phyloP scores from a whole-genome alignment of 2,329 filamentous ascomycete genomes.

The Alternaria postmessia region DNA sequence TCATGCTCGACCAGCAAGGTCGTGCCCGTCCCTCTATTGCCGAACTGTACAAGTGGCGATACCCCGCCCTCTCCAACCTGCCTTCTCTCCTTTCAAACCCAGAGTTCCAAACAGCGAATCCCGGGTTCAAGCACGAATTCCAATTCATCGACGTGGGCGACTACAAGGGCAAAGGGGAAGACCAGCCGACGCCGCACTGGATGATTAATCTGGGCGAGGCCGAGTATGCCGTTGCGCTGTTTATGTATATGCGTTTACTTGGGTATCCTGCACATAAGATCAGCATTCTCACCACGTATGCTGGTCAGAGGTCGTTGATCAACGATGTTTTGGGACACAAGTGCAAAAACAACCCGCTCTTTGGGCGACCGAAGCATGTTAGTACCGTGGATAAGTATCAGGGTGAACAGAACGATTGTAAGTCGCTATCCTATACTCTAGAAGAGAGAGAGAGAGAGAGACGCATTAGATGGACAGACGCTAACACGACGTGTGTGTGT shows the following conservation, averaged over 20 bases:
- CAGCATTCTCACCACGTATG: conserved; percentile 90
- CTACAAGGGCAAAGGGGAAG: conserved; percentile 89
- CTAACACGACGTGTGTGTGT: conserved; percentile 11
- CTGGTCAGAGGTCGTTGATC: conserved; percentile 88
- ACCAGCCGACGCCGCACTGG: conserved; percentile 90
- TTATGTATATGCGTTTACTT: conserved; percentile 95
- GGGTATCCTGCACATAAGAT: conserved; percentile 88
- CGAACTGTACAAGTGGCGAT: conserved; percentile 92
- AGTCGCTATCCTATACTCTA: conserved; percentile 47
- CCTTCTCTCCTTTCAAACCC: conserved; percentile 72
- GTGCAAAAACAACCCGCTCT: conserved; percentile 82
- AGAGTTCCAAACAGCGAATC: conserved; percentile 84
- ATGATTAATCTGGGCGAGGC: conserved; percentile 97
- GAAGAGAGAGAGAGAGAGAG: too few species aligned
- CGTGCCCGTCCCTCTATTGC: conserved; percentile 88
- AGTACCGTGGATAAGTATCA: conserved; percentile 99
- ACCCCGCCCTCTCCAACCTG: conserved; percentile 79
- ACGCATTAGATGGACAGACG: background rate
- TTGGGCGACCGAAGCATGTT: conserved; percentile 87
- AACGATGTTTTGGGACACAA: conserved; percentile 84
- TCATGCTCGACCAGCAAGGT: conserved; percentile 91
- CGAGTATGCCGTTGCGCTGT: conserved; percentile 94
- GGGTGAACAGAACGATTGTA: conserved; percentile 98
- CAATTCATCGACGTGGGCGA: conserved; percentile 96
- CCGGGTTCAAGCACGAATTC: conserved; percentile 91